Conservation (phyloP, 306 rosid species). For the Prunus armeniaca region DNA sequence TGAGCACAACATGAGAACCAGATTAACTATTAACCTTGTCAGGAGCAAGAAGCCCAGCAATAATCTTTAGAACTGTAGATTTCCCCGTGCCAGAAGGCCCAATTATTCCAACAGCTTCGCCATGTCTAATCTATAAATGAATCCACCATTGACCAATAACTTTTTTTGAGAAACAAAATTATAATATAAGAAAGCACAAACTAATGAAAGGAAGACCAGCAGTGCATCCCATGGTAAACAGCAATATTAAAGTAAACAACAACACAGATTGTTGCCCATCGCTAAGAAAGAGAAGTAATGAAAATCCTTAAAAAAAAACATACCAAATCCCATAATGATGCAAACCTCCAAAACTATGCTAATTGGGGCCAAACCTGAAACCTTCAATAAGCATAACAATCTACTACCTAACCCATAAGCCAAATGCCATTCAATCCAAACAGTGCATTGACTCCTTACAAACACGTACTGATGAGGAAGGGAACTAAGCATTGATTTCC, state of each 20-base stretch:
- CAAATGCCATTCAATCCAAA: slow-evolving; percentile 1
- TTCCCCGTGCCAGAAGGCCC: slow-evolving; percentile 99
- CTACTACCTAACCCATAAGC: background rate
- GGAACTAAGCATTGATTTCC: background rate
- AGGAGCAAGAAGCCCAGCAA: slow-evolving; percentile 94
- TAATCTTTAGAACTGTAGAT: slow-evolving; percentile 84
- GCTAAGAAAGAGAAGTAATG: background rate
- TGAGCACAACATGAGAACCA: background rate
- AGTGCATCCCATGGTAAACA: background rate
- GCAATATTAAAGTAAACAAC: background rate
- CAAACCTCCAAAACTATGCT: background rate
- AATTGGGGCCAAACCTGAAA: background rate
- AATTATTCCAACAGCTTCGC: slow-evolving; percentile 98
- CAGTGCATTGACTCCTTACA: background rate
- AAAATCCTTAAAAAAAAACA: background rate
- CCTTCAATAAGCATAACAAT: background rate
- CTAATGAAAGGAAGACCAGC: slow-evolving; percentile 9
- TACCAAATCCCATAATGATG: too few species aligned
- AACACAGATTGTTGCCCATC: background rate
- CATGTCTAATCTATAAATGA: slow-evolving; percentile 76
- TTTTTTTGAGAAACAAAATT: background rate
- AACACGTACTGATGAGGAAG: background rate
- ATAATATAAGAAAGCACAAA: slow-evolving; percentile 5
- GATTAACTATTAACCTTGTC: slow-evolving; percentile 53
- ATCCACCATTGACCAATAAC: slow-evolving; percentile 2